phyloP scores from a whole-genome alignment of 2,329 filamentous ascomycete species.

The Colletotrichum endophyticum region DNA sequence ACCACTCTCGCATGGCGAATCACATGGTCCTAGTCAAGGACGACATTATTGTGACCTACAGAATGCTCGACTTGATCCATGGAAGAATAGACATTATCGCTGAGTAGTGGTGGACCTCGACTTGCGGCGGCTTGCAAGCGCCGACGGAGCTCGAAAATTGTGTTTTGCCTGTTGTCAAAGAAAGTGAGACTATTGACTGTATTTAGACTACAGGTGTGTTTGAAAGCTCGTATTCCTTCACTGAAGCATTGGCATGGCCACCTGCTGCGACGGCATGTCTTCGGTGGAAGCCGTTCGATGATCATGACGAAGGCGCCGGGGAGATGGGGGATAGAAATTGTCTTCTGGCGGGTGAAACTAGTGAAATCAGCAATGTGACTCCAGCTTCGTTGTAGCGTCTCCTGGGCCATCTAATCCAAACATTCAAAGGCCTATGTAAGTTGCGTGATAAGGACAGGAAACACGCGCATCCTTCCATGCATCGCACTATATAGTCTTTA shows the following conservation, averaged over 20 bases:
- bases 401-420: neutral
- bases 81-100: rapidly evolving
- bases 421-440: neutral
- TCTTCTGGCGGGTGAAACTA: neutral
- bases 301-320: no score
- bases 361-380: neutral
- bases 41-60: rapidly evolving
- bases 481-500: rapidly evolving
- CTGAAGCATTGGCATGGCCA: no score
- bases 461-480: neutral
- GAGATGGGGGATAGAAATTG: neutral
- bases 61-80: neutral
- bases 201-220: neutral
- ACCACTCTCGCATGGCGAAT: neutral
- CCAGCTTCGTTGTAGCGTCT: neutral
- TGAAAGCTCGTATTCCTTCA: no score
- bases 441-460: neutral
- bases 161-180: neutral
- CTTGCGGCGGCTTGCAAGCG: neutral
- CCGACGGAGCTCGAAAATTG: rapidly evolving
- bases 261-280: no score
- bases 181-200: rapidly evolving
- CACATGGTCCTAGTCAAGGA: neutral
- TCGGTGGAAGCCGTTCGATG: no score
- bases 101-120: neutral